Conservation (phyloP, 1,284 basidiomycete species). For the Puccinia triticina region DNA sequence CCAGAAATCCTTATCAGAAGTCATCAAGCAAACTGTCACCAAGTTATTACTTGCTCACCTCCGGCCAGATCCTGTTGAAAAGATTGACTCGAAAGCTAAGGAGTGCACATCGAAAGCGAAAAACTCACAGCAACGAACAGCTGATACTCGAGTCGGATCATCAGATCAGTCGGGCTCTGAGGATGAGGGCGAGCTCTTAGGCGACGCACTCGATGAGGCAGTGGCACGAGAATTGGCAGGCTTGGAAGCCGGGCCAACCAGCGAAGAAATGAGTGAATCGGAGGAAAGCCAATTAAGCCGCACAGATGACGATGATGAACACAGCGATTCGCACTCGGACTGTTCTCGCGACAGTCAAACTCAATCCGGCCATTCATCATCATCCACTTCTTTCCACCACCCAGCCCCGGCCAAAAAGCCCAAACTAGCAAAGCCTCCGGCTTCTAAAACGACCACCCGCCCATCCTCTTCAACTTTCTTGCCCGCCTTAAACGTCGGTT, state of each 20-base stretch:
- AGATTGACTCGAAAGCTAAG: neutral
- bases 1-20: constrained; percentile 1
- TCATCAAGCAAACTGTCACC: constrained; percentile 11
- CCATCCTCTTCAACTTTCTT: constrained; percentile 72
- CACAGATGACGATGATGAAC: neutral
- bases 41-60: neutral
- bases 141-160: neutral
- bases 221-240: constrained; percentile 16
- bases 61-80: neutral
- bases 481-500: constrained; percentile 83
- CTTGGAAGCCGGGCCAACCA: neutral
- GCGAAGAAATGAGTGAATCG: neutral
- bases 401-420: neutral
- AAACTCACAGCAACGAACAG: neutral
- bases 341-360: neutral
- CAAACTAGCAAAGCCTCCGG: neutral
- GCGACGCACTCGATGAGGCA: constrained; percentile 5
- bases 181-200: neutral
- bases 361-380: constrained; percentile 1
- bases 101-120: neutral
- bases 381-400: neutral
- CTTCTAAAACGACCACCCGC: neutral
- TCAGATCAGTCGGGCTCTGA: neutral
- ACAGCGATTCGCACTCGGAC: neutral
- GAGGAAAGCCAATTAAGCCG: neutral